Evolutionary conservation across 768 basidiomycete genomes (phyloP).

Genomic region (Pleurotus tuber-regium): DNA sequence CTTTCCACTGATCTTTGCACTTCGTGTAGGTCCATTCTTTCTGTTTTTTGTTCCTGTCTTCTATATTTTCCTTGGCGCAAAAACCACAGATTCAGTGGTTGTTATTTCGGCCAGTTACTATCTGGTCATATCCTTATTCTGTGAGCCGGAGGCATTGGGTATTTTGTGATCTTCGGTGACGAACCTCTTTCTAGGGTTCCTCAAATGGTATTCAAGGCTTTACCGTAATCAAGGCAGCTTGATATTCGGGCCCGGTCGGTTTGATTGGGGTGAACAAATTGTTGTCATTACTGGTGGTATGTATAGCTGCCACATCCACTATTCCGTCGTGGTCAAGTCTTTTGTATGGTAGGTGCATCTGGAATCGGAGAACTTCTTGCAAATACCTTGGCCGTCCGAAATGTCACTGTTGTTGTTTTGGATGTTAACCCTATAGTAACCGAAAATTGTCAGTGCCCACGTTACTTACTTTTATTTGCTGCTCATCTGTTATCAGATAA

Average conservation of each 20-base stretch:
- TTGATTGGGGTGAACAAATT: constrained; percentile 89
- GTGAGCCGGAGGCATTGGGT: constrained; percentile 44
- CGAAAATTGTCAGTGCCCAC: constrained; percentile 60
- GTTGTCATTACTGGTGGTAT: constrained; percentile 89
- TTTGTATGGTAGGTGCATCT: constrained; percentile 59
- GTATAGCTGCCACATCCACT: too few species aligned
- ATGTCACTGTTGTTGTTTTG: constrained; percentile 81
- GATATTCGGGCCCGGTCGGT: constrained; percentile 52
- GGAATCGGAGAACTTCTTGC: constrained; percentile 89
- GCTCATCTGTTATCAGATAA: constrained; percentile 50
- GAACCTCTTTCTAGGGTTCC: constrained; percentile 44
- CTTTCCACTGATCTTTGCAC: too few species aligned
- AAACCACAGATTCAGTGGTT: constrained; percentile 49
- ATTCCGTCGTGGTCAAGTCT: background rate
- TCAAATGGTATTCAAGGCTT: constrained; percentile 67
- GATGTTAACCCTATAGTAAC: constrained; percentile 77
- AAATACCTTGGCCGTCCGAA: constrained; percentile 80
- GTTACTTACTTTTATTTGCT: constrained; percentile 4
- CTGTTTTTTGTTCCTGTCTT: constrained; percentile 77
- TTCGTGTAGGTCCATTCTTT: constrained; percentile 79
- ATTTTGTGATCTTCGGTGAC: constrained; percentile 7
- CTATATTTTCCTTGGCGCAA: constrained; percentile 67
- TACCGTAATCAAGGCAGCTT: constrained; percentile 75
- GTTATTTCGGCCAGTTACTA: constrained; percentile 53
- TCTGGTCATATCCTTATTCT: constrained; percentile 56